phyloP scores from a whole-genome alignment of 257 asterid genomes.

The Avicennia marina region DNA sequence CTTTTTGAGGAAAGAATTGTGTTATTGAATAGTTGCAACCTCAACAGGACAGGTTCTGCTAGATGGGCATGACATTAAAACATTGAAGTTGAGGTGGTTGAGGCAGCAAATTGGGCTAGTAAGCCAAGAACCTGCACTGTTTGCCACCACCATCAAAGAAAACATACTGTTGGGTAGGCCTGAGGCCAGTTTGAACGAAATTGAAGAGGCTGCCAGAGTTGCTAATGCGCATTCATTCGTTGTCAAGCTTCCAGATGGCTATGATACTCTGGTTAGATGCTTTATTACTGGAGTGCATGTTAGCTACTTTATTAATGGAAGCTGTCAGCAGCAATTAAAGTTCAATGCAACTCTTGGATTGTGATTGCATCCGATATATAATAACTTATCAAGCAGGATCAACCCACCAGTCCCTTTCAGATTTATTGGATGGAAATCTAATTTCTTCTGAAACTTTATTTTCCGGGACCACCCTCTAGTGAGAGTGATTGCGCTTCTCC shows the following conservation, averaged over 20 bases:
- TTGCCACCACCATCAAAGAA: constrained; percentile 68
- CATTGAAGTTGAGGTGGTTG: constrained; percentile 59
- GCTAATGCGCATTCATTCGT: constrained; percentile 72
- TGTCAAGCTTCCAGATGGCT: constrained; percentile 64
- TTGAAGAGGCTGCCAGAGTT: constrained; percentile 76
- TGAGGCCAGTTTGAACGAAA: constrained; percentile 45
- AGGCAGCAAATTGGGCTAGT: constrained; percentile 76
- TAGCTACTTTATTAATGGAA: constrained; percentile 12
- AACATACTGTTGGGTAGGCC: constrained; percentile 68
- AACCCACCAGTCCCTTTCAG: neutral
- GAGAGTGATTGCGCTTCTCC: neutral
- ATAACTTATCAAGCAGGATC: neutral
- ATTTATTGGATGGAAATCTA: neutral
- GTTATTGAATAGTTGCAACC: constrained; percentile 25
- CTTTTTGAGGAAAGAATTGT: constrained; percentile 5
- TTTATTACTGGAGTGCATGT: constrained; percentile 16
- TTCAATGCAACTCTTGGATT: neutral
- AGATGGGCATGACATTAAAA: constrained; percentile 65
- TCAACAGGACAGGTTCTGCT: constrained; percentile 59
- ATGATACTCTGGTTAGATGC: constrained; percentile 56
- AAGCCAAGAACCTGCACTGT: constrained; percentile 78
- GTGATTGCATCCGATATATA: neutral
- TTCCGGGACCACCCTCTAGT: neutral
- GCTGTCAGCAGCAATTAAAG: neutral
- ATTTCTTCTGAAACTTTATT: neutral